A percentile compares a stretch with the other conserved stretches of the same genome.
These are phyloP conservation scores for Diaporthe citrichinensis DNA, from an alignment of 2,329 filamentous ascomycete genomes.

Conservation along the genomic window DNA sequence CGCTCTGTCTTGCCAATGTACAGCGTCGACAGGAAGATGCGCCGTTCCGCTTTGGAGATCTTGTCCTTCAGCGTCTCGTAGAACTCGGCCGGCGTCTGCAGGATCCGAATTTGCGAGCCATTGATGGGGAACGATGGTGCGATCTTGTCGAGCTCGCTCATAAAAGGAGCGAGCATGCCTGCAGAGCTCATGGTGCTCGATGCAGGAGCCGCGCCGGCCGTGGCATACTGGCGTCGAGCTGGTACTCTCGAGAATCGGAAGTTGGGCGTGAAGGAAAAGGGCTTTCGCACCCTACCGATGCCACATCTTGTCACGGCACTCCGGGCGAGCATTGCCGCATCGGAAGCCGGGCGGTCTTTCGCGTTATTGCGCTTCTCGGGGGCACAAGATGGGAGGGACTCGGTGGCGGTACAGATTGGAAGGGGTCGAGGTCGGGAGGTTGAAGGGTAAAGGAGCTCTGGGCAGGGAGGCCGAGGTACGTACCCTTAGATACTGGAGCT, in stretches of 20 bases:
- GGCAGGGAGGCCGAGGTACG: constrained; percentile 42
- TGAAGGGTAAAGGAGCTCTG: constrained; percentile 27
- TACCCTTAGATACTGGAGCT: constrained; percentile 41
- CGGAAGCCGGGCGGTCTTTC: background rate
- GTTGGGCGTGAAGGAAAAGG: constrained; percentile 37
- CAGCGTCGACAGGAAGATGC: constrained; percentile 94
- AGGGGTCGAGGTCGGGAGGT: background rate
- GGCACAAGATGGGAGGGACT: background rate
- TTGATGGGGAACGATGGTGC: constrained; percentile 91
- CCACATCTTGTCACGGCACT: constrained; percentile 45
- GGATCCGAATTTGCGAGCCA: constrained; percentile 83
- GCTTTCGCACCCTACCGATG: constrained; percentile 34
- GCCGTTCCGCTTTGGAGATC: constrained; percentile 82
- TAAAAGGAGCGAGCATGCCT: constrained; percentile 67
- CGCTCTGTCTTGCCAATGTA: constrained; percentile 96
- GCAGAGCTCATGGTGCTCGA: constrained; percentile 47
- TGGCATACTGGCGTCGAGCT: constrained; percentile 40
- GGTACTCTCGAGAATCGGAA: constrained; percentile 32
- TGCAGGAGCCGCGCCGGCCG: constrained; percentile 37
- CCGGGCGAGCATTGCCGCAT: constrained; percentile 52
- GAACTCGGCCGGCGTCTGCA: constrained; percentile 88
- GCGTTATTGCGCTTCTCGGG: background rate
- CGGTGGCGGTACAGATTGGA: background rate
- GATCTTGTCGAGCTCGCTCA: constrained; percentile 85
- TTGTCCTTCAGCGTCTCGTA: constrained; percentile 92